Evolutionary conservation across 331 rosid genomes (phyloP), one percentile per base, ranked within the genome.

Genomic region (Prunus yedoensis): DNA sequence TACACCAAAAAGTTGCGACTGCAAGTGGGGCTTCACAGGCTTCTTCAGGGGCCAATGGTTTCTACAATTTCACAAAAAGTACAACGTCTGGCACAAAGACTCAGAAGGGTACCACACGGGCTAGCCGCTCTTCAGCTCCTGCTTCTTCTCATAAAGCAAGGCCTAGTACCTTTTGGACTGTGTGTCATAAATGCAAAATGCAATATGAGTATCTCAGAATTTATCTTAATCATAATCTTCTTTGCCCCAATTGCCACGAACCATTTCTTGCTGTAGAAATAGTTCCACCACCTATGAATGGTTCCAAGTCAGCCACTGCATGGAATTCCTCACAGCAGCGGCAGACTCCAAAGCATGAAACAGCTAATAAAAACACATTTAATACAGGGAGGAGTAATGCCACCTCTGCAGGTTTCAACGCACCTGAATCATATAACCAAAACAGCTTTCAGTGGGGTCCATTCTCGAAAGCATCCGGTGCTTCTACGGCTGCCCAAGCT

Each of bases 191-290:
- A 67, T 83, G 87, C 76, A 83, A 68, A 79, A 83, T 83, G 87
- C 87, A 83, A 20, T 83, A 83, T 1, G 87, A 83, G 81, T 83
- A 83, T 64, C 75, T 83, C 12, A 71, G 87, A 67, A 75, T 83
- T 35, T 83, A 83, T 68, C 84, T 83, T 18, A 79, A 79, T 38
- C 87, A 83, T 68, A 79, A 83, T 77, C 87, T 83, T 32, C 79
- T 83, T 25, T 83, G 87, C 66, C 87, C 84, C 13, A 83, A 79
- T 59, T 83, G 87, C 79, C 87, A 79, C 15, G 81, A 79, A 74
- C 73, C 84, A 10, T 83, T 83, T 76, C 68, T 79, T 11, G 84
- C 87, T 0, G 50, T 60, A 18, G 87, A 83, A 76, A 83, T 79
- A 18, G 76, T 73, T 45, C 84, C 87, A 2, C 87, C 87, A 52